These are phyloP conservation scores for Lyophyllum atratum DNA, from an alignment of 768 basidiomycete species.

Conservation along the genomic window DNA sequence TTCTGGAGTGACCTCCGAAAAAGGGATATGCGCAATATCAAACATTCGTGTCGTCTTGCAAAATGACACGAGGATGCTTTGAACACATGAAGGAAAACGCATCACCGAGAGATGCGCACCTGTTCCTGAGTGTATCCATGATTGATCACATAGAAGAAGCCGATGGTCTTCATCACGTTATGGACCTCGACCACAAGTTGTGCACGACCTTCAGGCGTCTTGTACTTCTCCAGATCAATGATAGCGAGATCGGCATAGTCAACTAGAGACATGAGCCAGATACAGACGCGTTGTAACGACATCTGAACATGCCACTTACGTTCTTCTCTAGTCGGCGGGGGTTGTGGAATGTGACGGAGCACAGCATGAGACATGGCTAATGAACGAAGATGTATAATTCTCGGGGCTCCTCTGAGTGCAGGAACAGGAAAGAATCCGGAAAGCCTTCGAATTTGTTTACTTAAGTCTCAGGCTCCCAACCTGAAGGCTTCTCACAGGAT, in stretches of 20 bases:
- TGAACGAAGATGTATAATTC: not conserved
- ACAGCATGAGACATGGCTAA: too few relatives aligned
- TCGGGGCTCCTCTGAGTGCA: too few relatives aligned
- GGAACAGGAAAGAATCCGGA: too few relatives aligned
- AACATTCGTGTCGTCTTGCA: slow-evolving; percentile 42
- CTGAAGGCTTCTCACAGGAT: too few relatives aligned
- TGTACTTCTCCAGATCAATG: slow-evolving; percentile 48
- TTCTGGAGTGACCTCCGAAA: slow-evolving; percentile 32
- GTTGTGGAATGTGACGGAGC: too few relatives aligned
- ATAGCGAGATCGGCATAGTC: slow-evolving; percentile 51
- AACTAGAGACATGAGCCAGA: slow-evolving; percentile 17
- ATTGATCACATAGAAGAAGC: slow-evolving; percentile 52
- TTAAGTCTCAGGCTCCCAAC: too few relatives aligned
- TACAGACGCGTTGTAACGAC: not conserved
- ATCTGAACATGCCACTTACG: not conserved
- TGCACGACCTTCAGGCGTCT: slow-evolving; percentile 37
- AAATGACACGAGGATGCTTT: not conserved
- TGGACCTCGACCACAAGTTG: slow-evolving; percentile 41
- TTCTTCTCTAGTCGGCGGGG: not conserved
- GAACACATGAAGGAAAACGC: slow-evolving; percentile 1
- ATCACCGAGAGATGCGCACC: too few relatives aligned
- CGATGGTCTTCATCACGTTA: slow-evolving; percentile 43
- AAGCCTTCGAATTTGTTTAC: too few relatives aligned
- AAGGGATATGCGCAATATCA: slow-evolving; percentile 45
- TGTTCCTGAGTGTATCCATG: slow-evolving; percentile 46